These are phyloP conservation scores for Dendrobium officinale DNA, from an alignment of 106 monocot genomes.

Conservation along the genomic window DNA sequence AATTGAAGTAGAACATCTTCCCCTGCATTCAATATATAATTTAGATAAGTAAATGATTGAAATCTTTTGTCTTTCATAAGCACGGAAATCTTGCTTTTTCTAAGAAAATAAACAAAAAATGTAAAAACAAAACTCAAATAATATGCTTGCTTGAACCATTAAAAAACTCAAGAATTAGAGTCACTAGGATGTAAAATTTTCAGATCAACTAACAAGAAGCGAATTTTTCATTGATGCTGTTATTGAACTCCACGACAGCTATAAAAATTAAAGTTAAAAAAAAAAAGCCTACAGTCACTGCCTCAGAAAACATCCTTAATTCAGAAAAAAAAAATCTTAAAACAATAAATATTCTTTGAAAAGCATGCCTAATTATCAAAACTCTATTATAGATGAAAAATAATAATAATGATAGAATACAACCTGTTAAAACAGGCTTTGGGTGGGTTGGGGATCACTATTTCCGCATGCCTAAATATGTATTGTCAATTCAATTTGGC, in stretches of 20 bases:
- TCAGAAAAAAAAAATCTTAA: no score
- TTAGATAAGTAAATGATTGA: not conserved
- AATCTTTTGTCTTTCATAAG: not conserved
- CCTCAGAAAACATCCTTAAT: no score
- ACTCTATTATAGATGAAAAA: no score
- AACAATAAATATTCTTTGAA: no score
- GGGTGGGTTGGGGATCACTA: not conserved
- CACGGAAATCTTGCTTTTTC: no score
- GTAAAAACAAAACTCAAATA: no score
- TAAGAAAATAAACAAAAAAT: no score
- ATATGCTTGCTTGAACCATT: not conserved
- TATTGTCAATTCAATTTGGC: not conserved
- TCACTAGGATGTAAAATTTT: not conserved
- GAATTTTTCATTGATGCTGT: not conserved
- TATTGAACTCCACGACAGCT: not conserved
- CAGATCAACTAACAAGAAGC: not conserved
- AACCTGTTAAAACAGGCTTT: no score
- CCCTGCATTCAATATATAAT: slow-evolving; percentile 40
- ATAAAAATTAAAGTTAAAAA: not conserved
- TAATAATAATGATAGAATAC: no score
- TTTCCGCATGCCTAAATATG: not conserved
- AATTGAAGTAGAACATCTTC: slow-evolving; percentile 93
- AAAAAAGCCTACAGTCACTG: no score
- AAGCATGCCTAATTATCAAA: no score
- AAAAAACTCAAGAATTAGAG: not conserved